Base-by-base conservation (phyloP, 345 rosid genomes). In the Isatis tinctoria region DNA sequence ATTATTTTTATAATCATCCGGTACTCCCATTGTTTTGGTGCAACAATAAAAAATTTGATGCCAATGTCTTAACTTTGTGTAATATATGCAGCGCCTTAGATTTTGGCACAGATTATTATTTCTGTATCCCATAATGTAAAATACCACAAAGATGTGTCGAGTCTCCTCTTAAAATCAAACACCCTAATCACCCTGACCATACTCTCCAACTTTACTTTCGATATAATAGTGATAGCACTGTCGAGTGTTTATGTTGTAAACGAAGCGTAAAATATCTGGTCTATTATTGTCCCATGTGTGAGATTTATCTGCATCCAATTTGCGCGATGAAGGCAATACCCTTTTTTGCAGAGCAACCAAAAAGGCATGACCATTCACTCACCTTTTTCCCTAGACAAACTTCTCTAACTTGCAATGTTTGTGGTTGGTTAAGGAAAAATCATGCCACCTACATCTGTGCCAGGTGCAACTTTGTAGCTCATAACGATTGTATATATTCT, bases 401-500 rank as follows among this genome's bases (percentile, higher is more conserved):
- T 11, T 59, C 26, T 7, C 24, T 70, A 9, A 44, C 1, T 3
- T 70, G 66, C 57, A 44, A 70, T 8, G 11, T 59, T 8, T 70
- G 66, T 44, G 66, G 66, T 14, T 41, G 22, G 58, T 12, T 43
- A 10, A 45, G 36, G 10, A 14, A 30, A 22, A 0, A 0, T 6
- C 0, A 6, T 20, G 6, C 12, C 37, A 45, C 44, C 11, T 68
- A 54, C 10, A 7, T 44, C 3, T 64, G 30, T 64, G 0, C 11
- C 6, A 32, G 3, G 20, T 65, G 69, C 57, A 47, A 65, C 11
- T 51, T 67, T 53, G 36, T 67, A 1, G 37, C 49, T 14, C 72
- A 67, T 6, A 26, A 0, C 0, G 28, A 52, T 35, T 67, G 72
- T 39, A 37, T 37, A 36, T 0, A 52, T 26, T 37, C 60, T 0